phyloP scores from a whole-genome alignment of 305 asterid genomes.

The Fraxinus sp. region DNA sequence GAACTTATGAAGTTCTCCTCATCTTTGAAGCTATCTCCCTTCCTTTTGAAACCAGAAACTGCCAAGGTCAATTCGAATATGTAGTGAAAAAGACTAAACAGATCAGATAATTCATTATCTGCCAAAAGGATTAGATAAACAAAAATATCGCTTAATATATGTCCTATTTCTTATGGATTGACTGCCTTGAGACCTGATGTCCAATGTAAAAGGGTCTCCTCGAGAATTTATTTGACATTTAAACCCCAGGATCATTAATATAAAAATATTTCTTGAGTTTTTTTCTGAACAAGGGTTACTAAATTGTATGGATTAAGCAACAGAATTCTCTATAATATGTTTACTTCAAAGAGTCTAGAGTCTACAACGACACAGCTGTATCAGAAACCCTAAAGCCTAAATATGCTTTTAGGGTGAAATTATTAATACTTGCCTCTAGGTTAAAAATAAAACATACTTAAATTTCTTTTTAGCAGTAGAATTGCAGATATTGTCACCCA shows the following conservation, averaged over 20 bases:
- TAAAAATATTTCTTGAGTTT: background rate
- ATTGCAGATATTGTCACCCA: background rate
- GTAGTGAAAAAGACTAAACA: conserved; percentile 5
- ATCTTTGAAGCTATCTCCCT: conserved; percentile 73
- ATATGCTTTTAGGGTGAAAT: background rate
- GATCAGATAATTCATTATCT: background rate
- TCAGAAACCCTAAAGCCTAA: background rate
- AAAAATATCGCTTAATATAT: background rate
- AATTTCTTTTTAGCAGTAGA: background rate
- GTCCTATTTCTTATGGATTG: background rate
- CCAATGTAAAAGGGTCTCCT: conserved; percentile 1
- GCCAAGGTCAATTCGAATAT: conserved; percentile 19
- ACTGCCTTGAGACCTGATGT: background rate
- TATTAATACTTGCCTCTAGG: background rate
- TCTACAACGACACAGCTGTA: background rate
- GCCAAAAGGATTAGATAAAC: background rate
- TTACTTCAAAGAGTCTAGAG: background rate
- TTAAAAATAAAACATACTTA: background rate
- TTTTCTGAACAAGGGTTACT: background rate
- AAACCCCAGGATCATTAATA: background rate
- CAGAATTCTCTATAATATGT: background rate
- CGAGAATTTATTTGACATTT: background rate
- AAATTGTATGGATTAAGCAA: background rate
- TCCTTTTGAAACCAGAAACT: conserved; percentile 87
- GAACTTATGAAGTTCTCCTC: conserved; percentile 89